Conservation (phyloP, 1,284 basidiomycete genomes). For the Trichosporon ovoides region DNA sequence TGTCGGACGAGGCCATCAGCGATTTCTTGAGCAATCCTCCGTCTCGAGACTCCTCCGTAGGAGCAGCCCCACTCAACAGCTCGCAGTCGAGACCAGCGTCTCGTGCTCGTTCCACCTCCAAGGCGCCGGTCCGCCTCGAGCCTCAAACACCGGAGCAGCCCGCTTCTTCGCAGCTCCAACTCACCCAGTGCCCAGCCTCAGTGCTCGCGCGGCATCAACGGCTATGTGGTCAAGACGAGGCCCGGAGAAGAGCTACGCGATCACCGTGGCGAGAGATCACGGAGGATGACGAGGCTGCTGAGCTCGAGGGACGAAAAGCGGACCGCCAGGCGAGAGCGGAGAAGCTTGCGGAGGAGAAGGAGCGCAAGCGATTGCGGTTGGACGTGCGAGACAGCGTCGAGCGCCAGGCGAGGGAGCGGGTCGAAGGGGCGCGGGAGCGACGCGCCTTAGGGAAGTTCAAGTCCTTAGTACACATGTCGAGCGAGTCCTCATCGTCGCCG, state of each 20-base stretch:
- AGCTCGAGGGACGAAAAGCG: neutral
- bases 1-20: neutral
- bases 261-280: constrained; percentile 18
- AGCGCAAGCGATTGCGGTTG: constrained; percentile 8
- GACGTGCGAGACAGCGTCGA: neutral
- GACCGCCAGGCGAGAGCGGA: constrained; percentile 3
- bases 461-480: constrained; percentile 16
- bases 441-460: constrained; percentile 17
- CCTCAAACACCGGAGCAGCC: constrained; percentile 2
- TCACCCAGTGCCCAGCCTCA: constrained; percentile 29
- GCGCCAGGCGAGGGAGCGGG: neutral
- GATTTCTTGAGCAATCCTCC: neutral
- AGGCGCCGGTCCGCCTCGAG: neutral
- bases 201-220: constrained; percentile 25
- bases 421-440: neutral
- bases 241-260: constrained; percentile 5
- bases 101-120: no score
- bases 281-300: neutral
- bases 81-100: neutral
- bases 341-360: constrained; percentile 4
- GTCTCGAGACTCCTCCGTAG: neutral
- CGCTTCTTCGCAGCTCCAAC: constrained; percentile 7
- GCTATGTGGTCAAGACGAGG: constrained; percentile 26
- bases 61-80: no score
- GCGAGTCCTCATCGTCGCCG: constrained; percentile 16